Conservation (phyloP, 768 basidiomycete species). For the Albatrellus ellisii region DNA sequence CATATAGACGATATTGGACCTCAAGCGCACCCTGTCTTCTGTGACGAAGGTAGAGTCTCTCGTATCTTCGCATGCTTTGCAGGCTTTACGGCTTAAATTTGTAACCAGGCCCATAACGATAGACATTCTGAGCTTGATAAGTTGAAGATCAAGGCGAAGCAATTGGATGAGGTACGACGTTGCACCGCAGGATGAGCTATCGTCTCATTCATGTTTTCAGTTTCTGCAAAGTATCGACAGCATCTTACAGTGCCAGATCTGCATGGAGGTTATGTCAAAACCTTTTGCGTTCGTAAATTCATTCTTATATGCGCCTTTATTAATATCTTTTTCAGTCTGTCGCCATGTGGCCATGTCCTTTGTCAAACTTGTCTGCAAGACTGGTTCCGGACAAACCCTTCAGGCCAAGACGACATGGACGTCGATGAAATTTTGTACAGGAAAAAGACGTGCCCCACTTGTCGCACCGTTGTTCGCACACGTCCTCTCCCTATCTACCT, state of each 20-base stretch:
- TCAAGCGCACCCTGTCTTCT: conserved; percentile 28
- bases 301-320: conserved; percentile 5
- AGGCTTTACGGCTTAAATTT: too few species aligned
- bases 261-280: conserved; percentile 52
- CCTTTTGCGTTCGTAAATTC: conserved; percentile 47
- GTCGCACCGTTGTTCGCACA: conserved; percentile 40
- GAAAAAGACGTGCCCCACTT: conserved; percentile 62
- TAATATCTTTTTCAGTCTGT: conserved; percentile 29
- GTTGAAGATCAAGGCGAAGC: conserved; percentile 32
- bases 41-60: conserved; percentile 24
- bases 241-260: conserved; percentile 62
- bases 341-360: conserved; percentile 72
- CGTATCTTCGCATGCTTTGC: conserved; percentile 2
- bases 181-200: too few species aligned
- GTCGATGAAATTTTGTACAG: conserved; percentile 36
- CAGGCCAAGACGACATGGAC: conserved; percentile 30
- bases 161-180: conserved; percentile 41
- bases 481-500: conserved; percentile 60
- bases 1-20: conserved; percentile 38
- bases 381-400: conserved; percentile 65
- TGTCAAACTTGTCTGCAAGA: conserved; percentile 60
- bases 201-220: conserved; percentile 20
- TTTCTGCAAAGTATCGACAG: conserved; percentile 41
- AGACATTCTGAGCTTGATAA: conserved; percentile 31
- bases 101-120: conserved; percentile 35